Conservation (phyloP, 345 rosid genomes). For the Gossypium herbaceum region DNA sequence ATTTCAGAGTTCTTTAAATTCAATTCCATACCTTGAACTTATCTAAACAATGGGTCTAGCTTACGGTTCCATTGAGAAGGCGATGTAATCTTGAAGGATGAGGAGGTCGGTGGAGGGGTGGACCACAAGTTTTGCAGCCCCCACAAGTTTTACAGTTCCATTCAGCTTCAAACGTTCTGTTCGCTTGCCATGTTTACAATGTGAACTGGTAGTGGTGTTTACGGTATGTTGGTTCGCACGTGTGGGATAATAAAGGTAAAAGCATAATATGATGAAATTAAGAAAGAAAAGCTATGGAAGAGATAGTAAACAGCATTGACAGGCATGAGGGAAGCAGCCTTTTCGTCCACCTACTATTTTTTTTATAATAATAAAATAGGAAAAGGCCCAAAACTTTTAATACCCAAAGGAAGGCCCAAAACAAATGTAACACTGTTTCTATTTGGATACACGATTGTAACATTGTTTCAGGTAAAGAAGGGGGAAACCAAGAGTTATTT, state of each 20-base stretch:
- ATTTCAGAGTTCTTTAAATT: too few species aligned
- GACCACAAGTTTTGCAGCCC: background rate
- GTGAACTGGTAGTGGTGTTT: background rate
- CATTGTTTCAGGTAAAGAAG: background rate
- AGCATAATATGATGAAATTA: too few species aligned
- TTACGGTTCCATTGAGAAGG: too few species aligned
- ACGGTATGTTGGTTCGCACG: conserved; percentile 18
- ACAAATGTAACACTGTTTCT: too few species aligned
- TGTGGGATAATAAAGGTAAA: background rate
- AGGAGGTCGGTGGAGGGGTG: too few species aligned
- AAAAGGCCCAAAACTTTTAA: too few species aligned
- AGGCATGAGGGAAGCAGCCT: background rate
- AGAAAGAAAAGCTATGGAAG: too few species aligned
- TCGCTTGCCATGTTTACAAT: background rate
- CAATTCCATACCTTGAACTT: too few species aligned
- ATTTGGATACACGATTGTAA: background rate
- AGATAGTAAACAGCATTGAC: too few species aligned
- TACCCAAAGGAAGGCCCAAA: background rate
- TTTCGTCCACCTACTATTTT: background rate
- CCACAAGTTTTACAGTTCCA: conserved; percentile 20
- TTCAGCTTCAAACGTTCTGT: background rate
- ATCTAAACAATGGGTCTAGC: too few species aligned
- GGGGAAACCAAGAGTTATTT: background rate
- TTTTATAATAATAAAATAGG: background rate
- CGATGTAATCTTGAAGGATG: too few species aligned